Percentiles rank a stretch among this genome's conserved stretches.
Conservation (phyloP, 2,329 filamentous ascomycete genomes). For the Arthrobotrys sinensis region DNA sequence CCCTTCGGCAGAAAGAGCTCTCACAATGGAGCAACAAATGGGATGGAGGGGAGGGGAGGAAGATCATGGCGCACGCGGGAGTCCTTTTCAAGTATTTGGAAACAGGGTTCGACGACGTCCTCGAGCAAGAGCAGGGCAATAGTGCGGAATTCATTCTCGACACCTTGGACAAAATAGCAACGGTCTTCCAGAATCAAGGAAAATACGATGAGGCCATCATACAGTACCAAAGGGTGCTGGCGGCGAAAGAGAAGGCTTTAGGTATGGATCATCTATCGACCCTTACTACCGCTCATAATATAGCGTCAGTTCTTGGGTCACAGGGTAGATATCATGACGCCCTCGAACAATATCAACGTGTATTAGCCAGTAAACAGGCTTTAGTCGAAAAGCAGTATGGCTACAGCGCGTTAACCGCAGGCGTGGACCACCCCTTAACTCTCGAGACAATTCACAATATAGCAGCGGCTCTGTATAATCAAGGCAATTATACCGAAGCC, state of each 20-base stretch:
- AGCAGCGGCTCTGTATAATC: background rate
- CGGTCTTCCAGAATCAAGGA: background rate
- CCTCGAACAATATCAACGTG: background rate
- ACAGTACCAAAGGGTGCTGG: constrained; percentile 36
- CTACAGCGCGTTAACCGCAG: background rate
- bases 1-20: background rate
- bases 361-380: background rate
- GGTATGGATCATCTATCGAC: constrained; percentile 29
- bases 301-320: constrained; percentile 18
- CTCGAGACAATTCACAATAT: background rate
- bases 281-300: constrained; percentile 3
- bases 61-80: background rate
- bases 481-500: background rate
- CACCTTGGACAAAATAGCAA: background rate
- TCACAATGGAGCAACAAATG: background rate
- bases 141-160: background rate
- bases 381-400: background rate
- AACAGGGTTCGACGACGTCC: background rate
- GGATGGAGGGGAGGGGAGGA: constrained; percentile 1
- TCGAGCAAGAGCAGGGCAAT: background rate
- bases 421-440: constrained; percentile 18
- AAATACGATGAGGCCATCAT: constrained; percentile 53
- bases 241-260: constrained; percentile 34
- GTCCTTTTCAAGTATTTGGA: constrained; percentile 4
- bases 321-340: constrained; percentile 51